Evolutionary conservation across 805 yeast species (phyloP).

Genomic region (Candida morakotiae): DNA sequence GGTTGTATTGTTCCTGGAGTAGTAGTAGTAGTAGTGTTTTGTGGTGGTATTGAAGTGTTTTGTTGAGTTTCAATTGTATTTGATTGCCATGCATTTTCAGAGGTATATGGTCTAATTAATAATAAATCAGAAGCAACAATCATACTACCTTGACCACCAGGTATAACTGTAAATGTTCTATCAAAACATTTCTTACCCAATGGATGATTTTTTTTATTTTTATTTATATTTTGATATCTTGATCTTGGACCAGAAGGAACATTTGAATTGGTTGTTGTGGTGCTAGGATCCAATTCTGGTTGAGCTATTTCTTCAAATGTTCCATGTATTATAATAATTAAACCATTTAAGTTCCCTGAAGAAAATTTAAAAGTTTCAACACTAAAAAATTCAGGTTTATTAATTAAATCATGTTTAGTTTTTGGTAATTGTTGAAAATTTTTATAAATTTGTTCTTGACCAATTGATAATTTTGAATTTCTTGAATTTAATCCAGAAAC

Average conservation of each 20-base stretch:
- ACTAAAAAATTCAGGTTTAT: slow-evolving; percentile 62
- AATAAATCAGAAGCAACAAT: slow-evolving; percentile 86
- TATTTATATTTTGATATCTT: slow-evolving; percentile 17
- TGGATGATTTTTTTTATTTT: slow-evolving; percentile 27
- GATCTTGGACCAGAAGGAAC: slow-evolving; percentile 14
- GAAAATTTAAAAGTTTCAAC: slow-evolving; percentile 75
- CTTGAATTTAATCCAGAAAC: slow-evolving; percentile 55
- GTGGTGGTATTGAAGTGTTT: not conserved
- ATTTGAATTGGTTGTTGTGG: too few species aligned
- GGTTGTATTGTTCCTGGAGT: slow-evolving; percentile 8
- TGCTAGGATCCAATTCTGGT: slow-evolving; percentile 40
- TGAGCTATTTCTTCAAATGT: slow-evolving; percentile 65
- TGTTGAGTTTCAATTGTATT: slow-evolving; percentile 8
- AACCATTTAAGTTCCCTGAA: slow-evolving; percentile 56
- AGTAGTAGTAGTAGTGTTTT: slow-evolving; percentile 1
- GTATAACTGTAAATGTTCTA: slow-evolving; percentile 74
- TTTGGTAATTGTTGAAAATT: slow-evolving; percentile 70
- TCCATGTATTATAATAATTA: slow-evolving; percentile 80
- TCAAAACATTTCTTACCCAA: slow-evolving; percentile 76
- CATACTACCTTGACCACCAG: slow-evolving; percentile 62
- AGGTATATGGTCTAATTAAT: slow-evolving; percentile 58
- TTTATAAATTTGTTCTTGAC: slow-evolving; percentile 61
- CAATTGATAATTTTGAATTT: slow-evolving; percentile 56
- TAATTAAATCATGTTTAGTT: slow-evolving; percentile 65
- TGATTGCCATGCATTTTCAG: slow-evolving; percentile 51